These are phyloP conservation scores for Plasmodium yoelii DNA, from an alignment of 169 alveolate species.

Conservation along the genomic window DNA sequence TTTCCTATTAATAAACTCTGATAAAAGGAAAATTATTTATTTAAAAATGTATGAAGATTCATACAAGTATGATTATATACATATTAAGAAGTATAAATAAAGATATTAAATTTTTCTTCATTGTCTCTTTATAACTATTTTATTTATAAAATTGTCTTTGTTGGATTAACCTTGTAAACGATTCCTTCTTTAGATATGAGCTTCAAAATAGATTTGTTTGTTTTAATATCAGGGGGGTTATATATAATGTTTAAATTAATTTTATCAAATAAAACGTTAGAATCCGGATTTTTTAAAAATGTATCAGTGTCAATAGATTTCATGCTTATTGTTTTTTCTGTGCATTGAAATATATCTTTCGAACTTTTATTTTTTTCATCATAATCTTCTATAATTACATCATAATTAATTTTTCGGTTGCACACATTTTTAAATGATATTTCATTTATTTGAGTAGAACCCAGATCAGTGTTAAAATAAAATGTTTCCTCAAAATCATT, in stretches of 20 bases:
- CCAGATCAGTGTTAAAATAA: conserved; percentile 72
- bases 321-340: conserved; percentile 49
- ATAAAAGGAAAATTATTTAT: neutral
- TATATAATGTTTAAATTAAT: conserved; percentile 48
- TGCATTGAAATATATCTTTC: conserved; percentile 46
- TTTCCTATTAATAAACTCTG: conserved; percentile 68
- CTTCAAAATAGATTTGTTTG: conserved; percentile 56
- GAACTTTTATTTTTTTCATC: conserved; percentile 66
- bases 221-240: conserved; percentile 46
- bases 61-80: neutral
- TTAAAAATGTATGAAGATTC: neutral
- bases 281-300: conserved; percentile 42
- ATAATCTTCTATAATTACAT: conserved; percentile 72
- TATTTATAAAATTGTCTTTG: conserved; percentile 1
- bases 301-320: conserved; percentile 52
- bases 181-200: conserved; percentile 71
- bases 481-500: conserved; percentile 64
- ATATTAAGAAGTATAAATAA: neutral
- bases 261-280: conserved; percentile 51
- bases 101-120: neutral
- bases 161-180: conserved; percentile 43
- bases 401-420: conserved; percentile 72
- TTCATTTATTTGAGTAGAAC: conserved; percentile 66
- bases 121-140: conserved; percentile 5
- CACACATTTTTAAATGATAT: conserved; percentile 71